Base-by-base conservation (phyloP, 2,329 filamentous ascomycete species). In the Periconia digitata region DNA sequence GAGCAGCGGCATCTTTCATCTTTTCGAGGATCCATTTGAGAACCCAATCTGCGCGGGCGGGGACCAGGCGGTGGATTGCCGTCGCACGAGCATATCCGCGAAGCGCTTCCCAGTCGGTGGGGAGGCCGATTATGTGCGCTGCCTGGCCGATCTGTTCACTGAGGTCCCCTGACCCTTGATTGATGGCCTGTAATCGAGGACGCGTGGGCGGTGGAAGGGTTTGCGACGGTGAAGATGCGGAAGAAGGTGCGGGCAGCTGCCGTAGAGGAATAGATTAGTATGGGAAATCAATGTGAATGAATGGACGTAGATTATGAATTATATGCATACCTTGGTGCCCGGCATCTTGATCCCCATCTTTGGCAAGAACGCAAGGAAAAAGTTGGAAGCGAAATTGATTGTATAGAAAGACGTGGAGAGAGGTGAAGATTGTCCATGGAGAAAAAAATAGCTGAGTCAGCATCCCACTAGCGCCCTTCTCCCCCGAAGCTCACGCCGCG, bases 1-100 rank as follows among this genome's bases (percentile, higher is more conserved):
- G 74, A 44, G 76, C 76, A 27, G 62, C 60, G 18, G 71, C 67
- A 40, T 71, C 65, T 56, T 76, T 79, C 44, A 86, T 55, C 62
- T 81, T 85, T 58, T 82, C 84, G 58, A 86, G 72, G 20, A 87
- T 70, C 85, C 85, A 88, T 60, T 81, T 79, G 48, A 87, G 64
- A 13, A 86, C 76, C 83, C 84, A 87, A 73, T 87, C 84, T 59
- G 84, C 81, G 60, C 81, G 53, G 21, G 69, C 61, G 34, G 56
- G 53, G 17, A 65, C 60, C 8, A 67, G 46, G 8, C 43, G 42
- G 24, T 50, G 53, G 24, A 53, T 46, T 35, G 55, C 39, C 1
- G 40, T 32, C 5, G 44, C 38, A 17, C 60, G 56, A 8, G 32
- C 20, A 1, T 51, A 44, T 10, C 56, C 54, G 27, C 41, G 16